Evolutionary conservation across 1,284 basidiomycete species (phyloP), one percentile per base, ranked within the genome.

Genomic region (Puccinia horiana): DNA sequence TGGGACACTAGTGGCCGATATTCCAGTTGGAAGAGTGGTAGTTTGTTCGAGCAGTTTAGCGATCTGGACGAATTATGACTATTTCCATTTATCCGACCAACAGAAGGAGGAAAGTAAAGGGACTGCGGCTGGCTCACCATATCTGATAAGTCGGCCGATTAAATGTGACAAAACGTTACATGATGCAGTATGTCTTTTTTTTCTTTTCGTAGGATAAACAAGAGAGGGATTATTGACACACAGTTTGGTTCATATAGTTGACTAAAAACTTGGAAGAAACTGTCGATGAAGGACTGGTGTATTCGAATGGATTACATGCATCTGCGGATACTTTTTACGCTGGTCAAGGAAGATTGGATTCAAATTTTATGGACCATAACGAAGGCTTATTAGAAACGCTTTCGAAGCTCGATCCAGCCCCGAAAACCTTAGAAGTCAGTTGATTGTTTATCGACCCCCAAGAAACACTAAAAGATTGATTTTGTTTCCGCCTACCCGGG

Each of bases 31-130:
- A n/a, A 49, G 65, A 32, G 49, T 79, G 9, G 76, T 79, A n/a
- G 76, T 79, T 9, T 79, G 76, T 56, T 70, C 76, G n/a, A 16
- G 58, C 26, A 69, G 63, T 37, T 70, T 79, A 35, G 76, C 76
- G 26, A 79, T 79, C 42, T 69, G 37, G n/a, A 69, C 76, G 14
- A 79, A 79, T 79, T 79, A 79, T 56, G 76, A 79, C 52, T 29
- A 70, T 56, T 79, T 79, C n/a, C 76, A 70, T 26, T 42, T 35
- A 44, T 69, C 65, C 14, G 42, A 69, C 12, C 18, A 69, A 69
- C 18, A 69, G 40, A 69, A 9, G 40, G 65, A 69, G 65, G 35
- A 47, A n/a, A 2, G 2, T 1, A n/a, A 69, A 52, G 42, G 47
- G 4, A 8, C 23, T 20, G 26, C 70, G 47, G 42, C 42, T 35